Evolutionary conservation across 371 early-diverging fungal genomes (phyloP).

Genomic region (Mucor racemosus): DNA sequence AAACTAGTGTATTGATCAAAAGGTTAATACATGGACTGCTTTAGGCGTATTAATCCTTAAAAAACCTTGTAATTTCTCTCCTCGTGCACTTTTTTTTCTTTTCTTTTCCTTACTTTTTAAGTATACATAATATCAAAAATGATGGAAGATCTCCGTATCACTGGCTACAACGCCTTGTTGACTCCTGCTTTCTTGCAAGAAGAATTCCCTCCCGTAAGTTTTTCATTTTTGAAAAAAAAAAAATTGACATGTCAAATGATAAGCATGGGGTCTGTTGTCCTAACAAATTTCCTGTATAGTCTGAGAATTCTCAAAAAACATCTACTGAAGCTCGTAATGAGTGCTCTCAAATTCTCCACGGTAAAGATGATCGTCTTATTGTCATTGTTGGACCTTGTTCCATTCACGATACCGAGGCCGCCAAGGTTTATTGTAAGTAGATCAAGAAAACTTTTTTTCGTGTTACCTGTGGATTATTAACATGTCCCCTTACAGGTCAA

Average conservation of each 20-base stretch:
- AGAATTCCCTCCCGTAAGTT: slow-evolving; percentile 63
- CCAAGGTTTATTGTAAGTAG: slow-evolving; percentile 78
- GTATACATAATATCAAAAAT: slow-evolving; percentile 1
- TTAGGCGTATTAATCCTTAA: slow-evolving; percentile 3
- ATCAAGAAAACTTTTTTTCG: not conserved
- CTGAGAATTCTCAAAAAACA: slow-evolving; percentile 46
- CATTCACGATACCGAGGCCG: slow-evolving; percentile 86
- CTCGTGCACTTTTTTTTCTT: slow-evolving; percentile 7
- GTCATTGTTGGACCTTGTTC: slow-evolving; percentile 95
- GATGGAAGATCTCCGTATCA: slow-evolving; percentile 70
- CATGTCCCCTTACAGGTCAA: slow-evolving; percentile 35
- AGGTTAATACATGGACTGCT: slow-evolving; percentile 8
- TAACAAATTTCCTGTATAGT: not conserved
- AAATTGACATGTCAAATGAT: not conserved
- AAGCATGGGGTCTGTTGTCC: not conserved
- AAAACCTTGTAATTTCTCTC: not conserved
- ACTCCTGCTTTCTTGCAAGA: slow-evolving; percentile 66
- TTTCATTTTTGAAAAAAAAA: no score
- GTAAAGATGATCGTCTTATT: slow-evolving; percentile 80
- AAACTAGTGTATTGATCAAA: not conserved
- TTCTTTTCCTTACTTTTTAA: slow-evolving; percentile 1
- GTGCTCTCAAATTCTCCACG: slow-evolving; percentile 74
- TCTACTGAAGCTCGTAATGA: slow-evolving; percentile 64
- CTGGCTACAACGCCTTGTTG: slow-evolving; percentile 65
- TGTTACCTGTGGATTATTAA: not conserved